Evolutionary conservation across 176 grass and related monocot species (phyloP), one percentile per base, ranked within the genome.

Genomic region (Rhipidocladum racemiflorum): DNA sequence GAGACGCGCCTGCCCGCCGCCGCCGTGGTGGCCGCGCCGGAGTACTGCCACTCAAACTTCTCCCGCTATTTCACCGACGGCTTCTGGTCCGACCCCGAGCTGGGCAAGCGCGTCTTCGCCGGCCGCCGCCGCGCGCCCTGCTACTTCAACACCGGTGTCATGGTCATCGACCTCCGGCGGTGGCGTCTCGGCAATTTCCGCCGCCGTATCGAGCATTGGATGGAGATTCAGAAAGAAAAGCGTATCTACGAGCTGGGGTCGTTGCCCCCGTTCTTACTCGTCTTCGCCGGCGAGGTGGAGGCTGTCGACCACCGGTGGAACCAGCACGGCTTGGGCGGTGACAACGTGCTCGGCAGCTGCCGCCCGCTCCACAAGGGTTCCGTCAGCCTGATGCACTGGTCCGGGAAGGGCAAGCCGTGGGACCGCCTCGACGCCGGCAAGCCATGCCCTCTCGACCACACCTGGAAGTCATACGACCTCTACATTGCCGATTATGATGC

Each of bases 301-400:
- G 90, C 83, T 3, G 95, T 97, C 27, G 91, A 99, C 50, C 96
- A 95, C 18, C 42, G 96, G 9, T 99, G 96, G 96, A 99, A 99
- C 80, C 92, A 95, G 79, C 96, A 99, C 57, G 96, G 96, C 43
- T 66, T 99, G 39, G 96, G 96, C 12, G 96, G 96, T 17, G 92
- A 99, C 89, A 99, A 99, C 83, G 49, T 97, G 1, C 65, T 89
- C 46, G 89, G 94, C 10, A 91, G 91, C 87, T 97, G 94, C 73
- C 90, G 94, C 20, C 94, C 94, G 0, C 82, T 97, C n/a, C 94
- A 97, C 46, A 81, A 92, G 15, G 94, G 94, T 0, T 91, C 91
- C 3, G 94, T 97, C 39, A 97, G 94, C 81, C 82, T 97, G 5
- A 93, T 97, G 94, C 94, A 97, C 76, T 97, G 94, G 94, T 93